phyloP scores from a whole-genome alignment of 1,284 basidiomycete genomes.

The Irpex sp. region DNA sequence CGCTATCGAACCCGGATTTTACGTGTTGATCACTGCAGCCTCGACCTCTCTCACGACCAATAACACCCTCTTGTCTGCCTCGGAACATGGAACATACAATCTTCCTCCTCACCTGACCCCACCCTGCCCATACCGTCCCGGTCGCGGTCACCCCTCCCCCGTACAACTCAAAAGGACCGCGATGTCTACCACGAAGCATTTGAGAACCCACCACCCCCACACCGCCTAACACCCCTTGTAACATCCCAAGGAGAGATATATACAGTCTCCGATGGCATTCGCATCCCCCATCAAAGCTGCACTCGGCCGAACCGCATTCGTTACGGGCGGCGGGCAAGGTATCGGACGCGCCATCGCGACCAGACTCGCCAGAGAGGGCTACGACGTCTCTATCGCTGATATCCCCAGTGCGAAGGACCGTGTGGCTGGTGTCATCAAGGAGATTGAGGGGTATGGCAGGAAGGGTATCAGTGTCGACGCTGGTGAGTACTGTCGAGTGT shows the following conservation, averaged over 20 bases:
- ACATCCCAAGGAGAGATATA: neutral
- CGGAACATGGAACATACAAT: too few relatives aligned
- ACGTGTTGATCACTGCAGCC: too few relatives aligned
- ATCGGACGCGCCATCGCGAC: slow-evolving; percentile 40
- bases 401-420: slow-evolving; percentile 26
- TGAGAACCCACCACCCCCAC: neutral
- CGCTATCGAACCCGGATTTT: too few relatives aligned
- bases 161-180: neutral
- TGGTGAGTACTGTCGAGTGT: slow-evolving; percentile 18
- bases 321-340: slow-evolving; percentile 39
- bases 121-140: neutral
- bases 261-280: slow-evolving; percentile 5
- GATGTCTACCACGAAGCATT: neutral
- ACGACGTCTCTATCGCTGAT: slow-evolving; percentile 36
- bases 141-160: neutral
- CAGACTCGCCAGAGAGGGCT: slow-evolving; percentile 38
- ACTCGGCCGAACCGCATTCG: slow-evolving; percentile 31
- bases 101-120: neutral
- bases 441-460: slow-evolving; percentile 31
- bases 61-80: too few relatives aligned
- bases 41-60: too few relatives aligned
- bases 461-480: slow-evolving; percentile 28
- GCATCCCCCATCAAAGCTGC: slow-evolving; percentile 28
- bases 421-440: slow-evolving; percentile 27
- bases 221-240: neutral